Evolutionary conservation across 176 grass and related monocot genomes (phyloP), one percentile per base, ranked within the genome.

Genomic region (Zizania latifolia): DNA sequence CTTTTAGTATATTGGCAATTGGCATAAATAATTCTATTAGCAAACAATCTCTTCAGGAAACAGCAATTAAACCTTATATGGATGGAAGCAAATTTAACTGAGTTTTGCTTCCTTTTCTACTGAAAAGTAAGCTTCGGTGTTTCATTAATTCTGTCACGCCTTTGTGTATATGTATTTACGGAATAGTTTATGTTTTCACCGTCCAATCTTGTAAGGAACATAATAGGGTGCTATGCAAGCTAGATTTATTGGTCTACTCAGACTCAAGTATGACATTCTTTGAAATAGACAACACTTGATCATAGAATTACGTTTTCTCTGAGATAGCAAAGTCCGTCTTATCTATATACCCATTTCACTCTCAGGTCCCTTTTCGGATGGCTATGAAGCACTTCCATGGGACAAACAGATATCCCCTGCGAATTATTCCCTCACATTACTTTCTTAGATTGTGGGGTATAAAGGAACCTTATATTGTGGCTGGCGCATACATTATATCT

Each of bases 381-480:
- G 59, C 75, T 68, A 75, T 55, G 29, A 87, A 81, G 50, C 74
- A 58, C 44, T 68, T 71, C 15, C 31, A 57, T 48, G 56, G 85
- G 78, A 76, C 38, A 83, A 86, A 37, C 30, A 77, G 72, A 72
- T 61, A 60, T 58, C 45, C 83, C 1, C 55, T 78, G 29, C 73
- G 37, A 53, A 81, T 84, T 58, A 78, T 76, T 31, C 82, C 89
- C 19, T 81, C 88, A 0, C 59, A 94, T 69, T 83, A 89, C 37
- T 79, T 74, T 61, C 88, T 94, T 50, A 86, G 76, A 77, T 23
- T 88, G 23, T 92, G 83, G 71, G 95, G 91, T 32, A 65, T 92
- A 31, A 90, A 84, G 65, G 95, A 94, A 65, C 81, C 95, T 48
- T 58, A 86, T 45, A 92, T 99, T 29, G 89, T 94, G 36, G 86